Conservation (phyloP, 139 green algal genomes). For the Micromonas pusilla region DNA sequence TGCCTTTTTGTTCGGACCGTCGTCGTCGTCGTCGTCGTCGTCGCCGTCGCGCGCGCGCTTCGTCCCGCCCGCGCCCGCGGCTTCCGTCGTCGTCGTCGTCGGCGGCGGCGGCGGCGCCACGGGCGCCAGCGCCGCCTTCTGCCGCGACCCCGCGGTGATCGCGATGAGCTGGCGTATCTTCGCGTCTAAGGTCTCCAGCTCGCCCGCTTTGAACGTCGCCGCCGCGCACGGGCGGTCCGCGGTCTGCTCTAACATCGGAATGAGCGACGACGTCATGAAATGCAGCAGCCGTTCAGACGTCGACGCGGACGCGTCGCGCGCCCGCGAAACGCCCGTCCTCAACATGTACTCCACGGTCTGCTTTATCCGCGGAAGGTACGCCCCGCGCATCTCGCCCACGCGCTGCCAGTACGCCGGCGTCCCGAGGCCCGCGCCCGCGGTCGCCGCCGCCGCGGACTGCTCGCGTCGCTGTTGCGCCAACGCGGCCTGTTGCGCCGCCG, state of each 20-base stretch:
- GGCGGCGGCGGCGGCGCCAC: too few relatives aligned
- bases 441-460: too few relatives aligned
- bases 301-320: too few relatives aligned
- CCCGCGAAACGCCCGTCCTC: neutral
- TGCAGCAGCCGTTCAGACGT: too few relatives aligned
- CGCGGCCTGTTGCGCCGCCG: too few relatives aligned
- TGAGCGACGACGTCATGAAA: too few relatives aligned
- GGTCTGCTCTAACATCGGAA: neutral
- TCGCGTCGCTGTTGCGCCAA: too few relatives aligned
- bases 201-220: neutral
- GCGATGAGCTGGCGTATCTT: neutral
- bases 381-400: neutral
- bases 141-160: neutral
- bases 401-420: neutral
- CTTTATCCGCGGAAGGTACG: neutral
- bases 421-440: too few relatives aligned
- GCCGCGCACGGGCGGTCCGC: neutral
- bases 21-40: neutral
- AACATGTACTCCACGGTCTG: neutral
- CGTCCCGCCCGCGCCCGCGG: neutral
- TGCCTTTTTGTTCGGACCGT: neutral
- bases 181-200: neutral
- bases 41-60: neutral
- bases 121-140: neutral
- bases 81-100: neutral